A percentile compares a stretch with the other conserved stretches of the same genome.
Conservation (phyloP, 129 eudicot species). For the carrot (Daucus carota) region DNA sequence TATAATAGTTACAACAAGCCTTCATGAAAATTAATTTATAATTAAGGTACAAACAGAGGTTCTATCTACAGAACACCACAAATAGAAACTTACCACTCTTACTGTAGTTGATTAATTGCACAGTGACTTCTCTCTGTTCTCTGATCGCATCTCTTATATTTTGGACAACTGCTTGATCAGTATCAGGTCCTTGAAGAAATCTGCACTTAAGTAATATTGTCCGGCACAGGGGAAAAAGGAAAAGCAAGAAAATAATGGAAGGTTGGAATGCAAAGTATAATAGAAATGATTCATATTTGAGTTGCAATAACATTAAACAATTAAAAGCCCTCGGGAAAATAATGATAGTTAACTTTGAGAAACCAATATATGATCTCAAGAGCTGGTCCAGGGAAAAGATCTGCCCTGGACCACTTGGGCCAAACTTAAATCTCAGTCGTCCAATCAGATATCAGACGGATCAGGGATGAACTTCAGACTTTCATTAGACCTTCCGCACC, state of each 20-base stretch:
- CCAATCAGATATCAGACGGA: background rate
- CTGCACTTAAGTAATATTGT: conserved; percentile 23
- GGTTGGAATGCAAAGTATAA: background rate
- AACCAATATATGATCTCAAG: background rate
- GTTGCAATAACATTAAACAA: background rate
- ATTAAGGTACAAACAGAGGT: background rate
- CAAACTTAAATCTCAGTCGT: background rate
- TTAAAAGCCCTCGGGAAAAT: background rate
- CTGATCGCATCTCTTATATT: conserved; percentile 85
- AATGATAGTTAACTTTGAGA: background rate
- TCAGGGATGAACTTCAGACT: background rate
- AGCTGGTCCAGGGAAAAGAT: background rate
- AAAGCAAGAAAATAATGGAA: background rate
- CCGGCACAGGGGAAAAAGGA: background rate
- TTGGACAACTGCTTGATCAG: conserved; percentile 78
- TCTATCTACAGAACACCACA: background rate
- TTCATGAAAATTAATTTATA: conserved; percentile 1
- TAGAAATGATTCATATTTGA: background rate
- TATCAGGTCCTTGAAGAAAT: conserved; percentile 99
- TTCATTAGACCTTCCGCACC: background rate
- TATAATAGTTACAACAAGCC: conserved; percentile 5
- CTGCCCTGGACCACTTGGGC: background rate
- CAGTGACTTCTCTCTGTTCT: conserved; percentile 92
- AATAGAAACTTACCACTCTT: conserved; percentile 66
- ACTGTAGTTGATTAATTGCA: conserved; percentile 92